These are phyloP conservation scores for Rhodotorula sp. DNA, from an alignment of 1,284 basidiomycete species.

Conservation along the genomic window DNA sequence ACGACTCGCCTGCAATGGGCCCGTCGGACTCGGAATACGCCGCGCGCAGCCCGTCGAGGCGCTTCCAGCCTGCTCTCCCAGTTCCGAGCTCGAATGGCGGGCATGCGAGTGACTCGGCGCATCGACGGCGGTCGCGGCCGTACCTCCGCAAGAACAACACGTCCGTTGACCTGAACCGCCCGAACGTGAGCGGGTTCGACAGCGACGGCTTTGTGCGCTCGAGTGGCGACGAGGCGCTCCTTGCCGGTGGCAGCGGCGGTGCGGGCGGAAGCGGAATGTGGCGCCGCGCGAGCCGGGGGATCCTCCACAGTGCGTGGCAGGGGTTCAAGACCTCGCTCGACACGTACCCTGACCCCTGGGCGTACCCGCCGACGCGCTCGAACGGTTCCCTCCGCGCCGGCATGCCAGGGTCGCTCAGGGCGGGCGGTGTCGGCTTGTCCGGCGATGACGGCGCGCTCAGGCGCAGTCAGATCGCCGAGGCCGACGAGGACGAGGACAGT, in stretches of 20 bases:
- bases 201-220: slow-evolving; percentile 3
- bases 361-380: neutral
- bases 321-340: slow-evolving; percentile 8
- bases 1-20: neutral
- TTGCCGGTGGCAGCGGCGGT: neutral
- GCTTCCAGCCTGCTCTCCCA: neutral
- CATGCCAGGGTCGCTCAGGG: neutral
- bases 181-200: slow-evolving; percentile 5
- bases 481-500: slow-evolving; percentile 6
- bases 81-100: neutral
- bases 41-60: neutral
- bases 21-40: neutral
- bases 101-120: neutral
- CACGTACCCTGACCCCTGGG: slow-evolving; percentile 1
- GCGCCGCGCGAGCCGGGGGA: neutral
- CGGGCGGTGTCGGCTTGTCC: neutral
- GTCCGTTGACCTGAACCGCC: slow-evolving; percentile 4
- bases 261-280: neutral
- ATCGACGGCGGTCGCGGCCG: neutral
- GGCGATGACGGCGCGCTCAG: neutral
- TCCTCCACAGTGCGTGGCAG: slow-evolving; percentile 17
- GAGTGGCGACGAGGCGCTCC: neutral
- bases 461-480: neutral
- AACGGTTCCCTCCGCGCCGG: neutral
- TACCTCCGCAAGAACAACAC: slow-evolving; percentile 9